phyloP scores from a whole-genome alignment of 306 rosid genomes.

The Styphnolobium japonicum region DNA sequence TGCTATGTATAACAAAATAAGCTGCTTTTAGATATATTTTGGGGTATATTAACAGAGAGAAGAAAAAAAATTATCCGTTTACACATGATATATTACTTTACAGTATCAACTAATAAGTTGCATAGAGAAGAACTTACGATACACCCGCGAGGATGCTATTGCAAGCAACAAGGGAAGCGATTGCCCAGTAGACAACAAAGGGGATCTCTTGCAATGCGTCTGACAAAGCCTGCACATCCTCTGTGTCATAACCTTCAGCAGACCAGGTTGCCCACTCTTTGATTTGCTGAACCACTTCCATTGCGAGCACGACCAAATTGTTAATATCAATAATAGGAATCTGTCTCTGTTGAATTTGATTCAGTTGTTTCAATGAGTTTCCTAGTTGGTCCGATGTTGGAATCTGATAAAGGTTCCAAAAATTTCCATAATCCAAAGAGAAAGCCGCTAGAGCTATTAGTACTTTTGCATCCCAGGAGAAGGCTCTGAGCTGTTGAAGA shows the following conservation, averaged over 20 bases:
- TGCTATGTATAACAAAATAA: too few relatives aligned
- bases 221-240: background rate
- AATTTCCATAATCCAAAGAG: conserved; percentile 13
- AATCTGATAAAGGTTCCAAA: background rate
- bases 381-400: background rate
- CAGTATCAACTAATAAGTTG: too few relatives aligned
- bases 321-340: background rate
- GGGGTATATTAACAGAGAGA: too few relatives aligned
- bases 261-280: conserved; percentile 29
- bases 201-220: conserved; percentile 13
- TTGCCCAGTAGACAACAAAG: conserved; percentile 4
- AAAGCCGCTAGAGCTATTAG: conserved; percentile 26
- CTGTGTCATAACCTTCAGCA: background rate
- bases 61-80: too few relatives aligned
- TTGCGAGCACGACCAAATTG: background rate
- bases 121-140: too few relatives aligned
- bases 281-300: conserved; percentile 37
- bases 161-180: conserved; percentile 14
- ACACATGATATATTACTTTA: too few relatives aligned
- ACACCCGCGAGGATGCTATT: background rate
- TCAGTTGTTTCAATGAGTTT: background rate
- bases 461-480: conserved; percentile 58
- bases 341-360: background rate
- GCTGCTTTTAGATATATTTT: too few relatives aligned
- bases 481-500: conserved; percentile 20